These are phyloP conservation scores for Umbelopsis sp. DNA, from an alignment of 371 early-diverging fungal genomes.

Conservation along the genomic window DNA sequence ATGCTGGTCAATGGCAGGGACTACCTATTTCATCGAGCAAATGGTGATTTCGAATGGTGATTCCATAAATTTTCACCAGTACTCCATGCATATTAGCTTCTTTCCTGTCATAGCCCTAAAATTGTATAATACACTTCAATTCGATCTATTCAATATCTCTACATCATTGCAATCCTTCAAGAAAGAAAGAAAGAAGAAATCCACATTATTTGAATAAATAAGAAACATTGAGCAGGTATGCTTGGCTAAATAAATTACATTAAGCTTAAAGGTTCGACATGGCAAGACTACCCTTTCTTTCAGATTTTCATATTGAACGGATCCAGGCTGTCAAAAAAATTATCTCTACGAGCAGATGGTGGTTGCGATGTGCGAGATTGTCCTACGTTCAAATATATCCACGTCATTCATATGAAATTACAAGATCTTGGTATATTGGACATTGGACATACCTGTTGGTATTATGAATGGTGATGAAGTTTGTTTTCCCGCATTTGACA, in stretches of 20 bases:
- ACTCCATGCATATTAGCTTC: background rate
- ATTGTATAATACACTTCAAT: slow-evolving; percentile 4
- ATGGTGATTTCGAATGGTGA: slow-evolving; percentile 95
- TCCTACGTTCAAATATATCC: no score
- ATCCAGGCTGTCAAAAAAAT: background rate
- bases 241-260: no score
- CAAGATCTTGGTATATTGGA: no score
- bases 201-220: slow-evolving; percentile 4
- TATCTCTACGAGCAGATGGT: background rate
- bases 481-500: no score
- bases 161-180: background rate
- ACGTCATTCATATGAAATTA: no score
- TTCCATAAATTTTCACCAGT: background rate
- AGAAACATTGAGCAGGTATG: no score
- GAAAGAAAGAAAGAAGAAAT: background rate
- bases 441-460: no score
- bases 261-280: no score
- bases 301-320: background rate
- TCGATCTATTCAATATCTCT: background rate
- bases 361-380: no score
- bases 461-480: no score
- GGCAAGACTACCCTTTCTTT: no score
- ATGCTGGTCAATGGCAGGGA: slow-evolving; percentile 93
- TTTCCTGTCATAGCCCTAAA: background rate
- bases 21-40: slow-evolving; percentile 91